Base-by-base conservation (phyloP, 1,284 basidiomycete species). In the Trichosporon inkin region DNA sequence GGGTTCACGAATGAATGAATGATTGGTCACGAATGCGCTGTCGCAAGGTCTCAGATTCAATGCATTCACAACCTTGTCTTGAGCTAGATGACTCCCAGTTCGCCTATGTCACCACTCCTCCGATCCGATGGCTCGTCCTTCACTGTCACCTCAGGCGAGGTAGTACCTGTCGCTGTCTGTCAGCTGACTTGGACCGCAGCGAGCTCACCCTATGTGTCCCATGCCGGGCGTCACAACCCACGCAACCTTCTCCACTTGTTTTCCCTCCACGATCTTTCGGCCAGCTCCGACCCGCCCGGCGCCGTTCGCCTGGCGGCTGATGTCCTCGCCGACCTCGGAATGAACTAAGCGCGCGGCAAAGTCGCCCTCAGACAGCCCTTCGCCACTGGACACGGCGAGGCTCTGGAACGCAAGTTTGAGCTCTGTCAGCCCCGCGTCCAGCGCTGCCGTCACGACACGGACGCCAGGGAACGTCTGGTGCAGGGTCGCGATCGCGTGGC, bases 391-490 rank as follows among this genome's bases (percentile, higher is more conserved):
- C 6, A 67, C 55, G 6, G 69, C 56, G 4, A n/a, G 39, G 4
- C 60, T 53, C 37, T 62, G 61, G 20, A 76, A 57, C 11, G 75
- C 68, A 37, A 79, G 60, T 24, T 68, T 72, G 61, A 74, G 70
- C 58, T 78, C 76, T 49, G 68, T 60, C 10, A 77, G 65, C 62
- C 61, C 76, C 53, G 55, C 56, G 71, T 95, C 92, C 6, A 93
- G 84, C 0, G 87, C 88, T 1, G 88, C 89, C 63, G 88, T 90
- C 17, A 95, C 85, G 67, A 96, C 86, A 64, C 84, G 85, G 17
- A 95, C 85, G 13, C 76, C 68, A 1, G 94, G 92, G 79, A 96
- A 97, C 8, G 91, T 90, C 16, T 84, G 83, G 63, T 86, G 85
- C 35, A 90, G 85, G 14, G 86, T 85, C 19, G 92, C 78, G 14